Evolutionary conservation across 768 basidiomycete genomes (phyloP), one percentile per base, ranked within the genome.

Genomic region (Psilocybe azurescens): DNA sequence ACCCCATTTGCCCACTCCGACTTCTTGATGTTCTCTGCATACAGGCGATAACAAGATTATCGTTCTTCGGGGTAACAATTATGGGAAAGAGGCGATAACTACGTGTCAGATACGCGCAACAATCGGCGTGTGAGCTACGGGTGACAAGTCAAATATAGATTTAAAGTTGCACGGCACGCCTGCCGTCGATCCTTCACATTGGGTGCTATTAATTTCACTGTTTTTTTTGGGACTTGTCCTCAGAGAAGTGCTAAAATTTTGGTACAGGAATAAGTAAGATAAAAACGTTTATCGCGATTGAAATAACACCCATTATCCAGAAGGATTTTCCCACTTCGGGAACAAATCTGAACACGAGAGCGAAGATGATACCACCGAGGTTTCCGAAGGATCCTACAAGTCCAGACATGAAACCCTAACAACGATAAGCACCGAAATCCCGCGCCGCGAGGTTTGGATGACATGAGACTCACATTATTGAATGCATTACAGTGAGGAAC

Each of bases 401-500:
- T 13, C 78, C 77, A 29, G 73, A 72, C 75, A 77, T 75, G 5
- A 74, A 71, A 13, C 72, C 75, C 72, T 75, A 62, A 30, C 53
- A 38, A 64, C 24, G 38, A 49, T 64, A 46, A 58, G 20, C 7
- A 20, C 33, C 20, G 20, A 52, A 52, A 14, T 46, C 51, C 51
- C 44, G 8, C 32, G 39, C 28, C 36, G 39, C 33, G 41, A 30
- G 44, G 29, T 3, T 3, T 5, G 7, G 30, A 44, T 29, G 9
- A 8, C 41, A 53, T 44, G 20, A 20, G 32, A 59, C 60, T 58
- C 20, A 67, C 68, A 56, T 71, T 76, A 65, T 71, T 73, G 71
- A 75, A 74, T 11, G 80, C 67, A 63, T 81, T 82, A 69, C 81
- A 81, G 63, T 83, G 83, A 0, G 83, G 83, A 0, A 83, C 80